Conservation (phyloP, 2,329 filamentous ascomycete species). For the Xylaria arbuscula region DNA sequence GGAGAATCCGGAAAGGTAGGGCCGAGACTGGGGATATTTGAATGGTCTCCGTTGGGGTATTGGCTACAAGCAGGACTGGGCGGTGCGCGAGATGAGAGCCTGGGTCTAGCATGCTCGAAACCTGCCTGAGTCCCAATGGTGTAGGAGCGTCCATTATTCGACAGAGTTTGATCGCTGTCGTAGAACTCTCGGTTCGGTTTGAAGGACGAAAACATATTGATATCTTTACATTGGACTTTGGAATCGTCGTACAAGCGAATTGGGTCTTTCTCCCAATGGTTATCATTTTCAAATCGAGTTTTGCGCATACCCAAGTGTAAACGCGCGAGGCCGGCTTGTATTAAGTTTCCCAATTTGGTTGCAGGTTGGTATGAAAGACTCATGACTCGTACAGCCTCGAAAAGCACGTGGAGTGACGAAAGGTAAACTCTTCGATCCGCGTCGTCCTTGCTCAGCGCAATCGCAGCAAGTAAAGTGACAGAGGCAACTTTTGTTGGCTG, state of each 20-base stretch:
- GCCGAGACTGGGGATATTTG: slow-evolving; percentile 9
- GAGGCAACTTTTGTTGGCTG: slow-evolving; percentile 35
- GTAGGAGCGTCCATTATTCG: slow-evolving; percentile 5
- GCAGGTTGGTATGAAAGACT: slow-evolving; percentile 37
- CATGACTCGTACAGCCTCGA: slow-evolving; percentile 31
- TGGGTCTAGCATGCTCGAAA: background rate
- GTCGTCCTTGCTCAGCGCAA: slow-evolving; percentile 30
- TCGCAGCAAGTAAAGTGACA: slow-evolving; percentile 33
- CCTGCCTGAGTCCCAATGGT: background rate
- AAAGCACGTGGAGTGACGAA: slow-evolving; percentile 31
- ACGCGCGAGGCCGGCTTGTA: slow-evolving; percentile 32
- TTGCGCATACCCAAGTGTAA: slow-evolving; percentile 10
- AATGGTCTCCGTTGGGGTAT: slow-evolving; percentile 4
- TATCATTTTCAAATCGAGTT: background rate
- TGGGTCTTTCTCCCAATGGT: background rate
- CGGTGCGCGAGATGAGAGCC: slow-evolving; percentile 14
- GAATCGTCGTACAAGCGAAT: slow-evolving; percentile 2
- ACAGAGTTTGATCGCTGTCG: background rate
- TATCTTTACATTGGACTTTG: slow-evolving; percentile 2
- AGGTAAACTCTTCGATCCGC: slow-evolving; percentile 25
- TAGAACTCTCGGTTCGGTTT: slow-evolving; percentile 3
- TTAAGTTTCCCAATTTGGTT: slow-evolving; percentile 20
- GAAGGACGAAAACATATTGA: slow-evolving; percentile 1
- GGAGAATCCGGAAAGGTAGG: slow-evolving; percentile 6
- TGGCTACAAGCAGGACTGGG: slow-evolving; percentile 18